Base-by-base conservation (phyloP, 2,329 filamentous ascomycete species). In the Neoascochyta sp. region DNA sequence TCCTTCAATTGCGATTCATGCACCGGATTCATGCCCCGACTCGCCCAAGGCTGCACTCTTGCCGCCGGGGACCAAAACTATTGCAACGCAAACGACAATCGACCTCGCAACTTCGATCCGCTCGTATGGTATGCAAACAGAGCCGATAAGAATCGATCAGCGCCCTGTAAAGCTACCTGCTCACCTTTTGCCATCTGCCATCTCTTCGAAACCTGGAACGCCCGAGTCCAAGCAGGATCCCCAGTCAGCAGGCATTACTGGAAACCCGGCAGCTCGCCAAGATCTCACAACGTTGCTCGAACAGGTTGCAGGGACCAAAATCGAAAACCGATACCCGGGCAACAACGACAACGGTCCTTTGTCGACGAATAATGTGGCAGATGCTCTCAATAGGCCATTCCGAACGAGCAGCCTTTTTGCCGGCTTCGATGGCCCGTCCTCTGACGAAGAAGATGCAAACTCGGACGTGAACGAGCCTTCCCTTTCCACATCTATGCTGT, bases 1-100 rank as follows among this genome's bases (percentile, higher is more conserved):
- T 39, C 90, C 90, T 1, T 85, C 81, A 50, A 98, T 98, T 55
- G 84, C 86, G 33, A 86, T 98, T 29, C 85, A 94, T 47, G 92
- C 92, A 17, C 90, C 92, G 0, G 79, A 75, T 3, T 94, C 87
- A 32, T 78, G 84, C 26, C 88, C 90, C n/a, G 71, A 81, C 4
- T 64, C 87, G 2, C 87, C 87, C 2, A 76, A 75, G 26, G 78
- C 82, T 45, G 80, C 82, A 29, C 76, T 94, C 32, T 80, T 94
- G 16, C 88, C 88, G 31, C 80, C 89, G 34, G 79, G 79, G 40
- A 82, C 78, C 5, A 95, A 88, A 60, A 87, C 87, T 62, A 80
- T 83, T 42, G 81, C 80, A 11, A 90, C 83, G 50, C 92, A 98
- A 63, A 87, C 88, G 15, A 73, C 73, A 20, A 68, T 79, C 27